Evolutionary conservation across 208 protist genomes (phyloP), one percentile per base, ranked within the genome.

Genomic region (Leishmania major): DNA sequence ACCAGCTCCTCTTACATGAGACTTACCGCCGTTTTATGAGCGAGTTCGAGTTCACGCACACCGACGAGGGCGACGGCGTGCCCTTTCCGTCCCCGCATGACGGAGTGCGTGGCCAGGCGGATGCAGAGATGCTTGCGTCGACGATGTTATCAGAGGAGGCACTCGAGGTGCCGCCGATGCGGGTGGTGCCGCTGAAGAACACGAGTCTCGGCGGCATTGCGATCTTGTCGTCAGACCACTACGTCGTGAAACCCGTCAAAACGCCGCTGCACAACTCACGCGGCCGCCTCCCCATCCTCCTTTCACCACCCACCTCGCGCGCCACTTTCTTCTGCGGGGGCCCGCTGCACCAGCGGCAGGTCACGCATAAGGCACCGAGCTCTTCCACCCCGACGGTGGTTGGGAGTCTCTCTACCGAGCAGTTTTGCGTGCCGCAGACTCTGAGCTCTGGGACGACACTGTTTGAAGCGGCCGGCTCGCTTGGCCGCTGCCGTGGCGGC

Each of bases 61-160:
- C 28, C 19, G 75, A 77, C 75, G 75, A 55, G 22, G 78, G 79
- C 40, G 73, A 55, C 13, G 19, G 13, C 47, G 22, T 80, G 31
- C 83, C 83, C 17, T 86, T 86, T 17, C 83, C 88, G 5, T 89
- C 88, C 31, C 88, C 88, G 25, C 88, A 91, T 76, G 85, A 91
- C 55, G 88, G 88, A 49, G 81, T 85, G 6, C 75, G 74, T 31
- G 83, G 62, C 28, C 86, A 89, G 82, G 79, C 66, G 28, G 86
- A 89, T 53, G 81, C 81, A 7, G 83, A 86, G 15, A 62, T 82
- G 45, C 72, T 86, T 19, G 75, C 75, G 15, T 28, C 79, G 40
- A 84, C 47, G 43, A 67, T 81, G 43, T 3, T 81, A n/a, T 64
- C 80, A 3, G 75, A 82, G 31, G 83, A 82, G 78, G 28, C 57